Evolutionary conservation across 257 asterid genomes (phyloP).

Genomic region (Przewalskia tangutica): DNA sequence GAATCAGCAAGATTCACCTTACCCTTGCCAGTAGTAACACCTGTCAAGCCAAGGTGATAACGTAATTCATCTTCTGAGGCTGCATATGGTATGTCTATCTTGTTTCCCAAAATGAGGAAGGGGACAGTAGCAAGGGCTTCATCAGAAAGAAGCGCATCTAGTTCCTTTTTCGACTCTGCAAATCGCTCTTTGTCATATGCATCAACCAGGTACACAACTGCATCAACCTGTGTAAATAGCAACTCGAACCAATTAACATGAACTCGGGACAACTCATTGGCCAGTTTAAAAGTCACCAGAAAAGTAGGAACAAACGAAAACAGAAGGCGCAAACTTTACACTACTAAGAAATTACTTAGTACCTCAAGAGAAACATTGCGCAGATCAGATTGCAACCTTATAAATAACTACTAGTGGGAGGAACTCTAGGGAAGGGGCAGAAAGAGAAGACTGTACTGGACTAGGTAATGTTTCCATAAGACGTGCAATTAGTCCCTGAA

Average conservation of each 20-base stretch:
- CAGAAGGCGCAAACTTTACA: not conserved
- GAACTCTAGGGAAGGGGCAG: not conserved
- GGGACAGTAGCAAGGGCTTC: conserved; percentile 10
- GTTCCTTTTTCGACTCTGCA: conserved; percentile 12
- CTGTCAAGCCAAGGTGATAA: conserved; percentile 10
- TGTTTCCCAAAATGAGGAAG: conserved; percentile 13
- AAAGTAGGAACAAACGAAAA: not conserved
- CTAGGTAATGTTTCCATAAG: not conserved
- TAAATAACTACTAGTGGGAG: not conserved
- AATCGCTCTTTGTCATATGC: conserved; percentile 14
- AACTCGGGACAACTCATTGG: not conserved
- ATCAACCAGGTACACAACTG: conserved; percentile 11
- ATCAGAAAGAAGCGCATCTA: conserved; percentile 13
- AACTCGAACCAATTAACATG: not conserved
- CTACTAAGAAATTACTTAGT: not conserved
- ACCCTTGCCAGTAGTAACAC: conserved; percentile 14
- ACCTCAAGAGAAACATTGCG: not conserved
- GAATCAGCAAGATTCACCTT: conserved; percentile 12
- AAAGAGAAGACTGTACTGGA: not conserved
- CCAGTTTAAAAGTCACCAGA: not conserved
- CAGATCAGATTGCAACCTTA: not conserved
- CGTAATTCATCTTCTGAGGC: conserved; percentile 14
- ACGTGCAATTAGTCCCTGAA: not conserved
- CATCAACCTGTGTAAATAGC: conserved; percentile 10
- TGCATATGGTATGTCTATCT: conserved; percentile 15